These are phyloP conservation scores for Claviceps sp. DNA, from an alignment of 2,329 filamentous ascomycete species.

Conservation along the genomic window DNA sequence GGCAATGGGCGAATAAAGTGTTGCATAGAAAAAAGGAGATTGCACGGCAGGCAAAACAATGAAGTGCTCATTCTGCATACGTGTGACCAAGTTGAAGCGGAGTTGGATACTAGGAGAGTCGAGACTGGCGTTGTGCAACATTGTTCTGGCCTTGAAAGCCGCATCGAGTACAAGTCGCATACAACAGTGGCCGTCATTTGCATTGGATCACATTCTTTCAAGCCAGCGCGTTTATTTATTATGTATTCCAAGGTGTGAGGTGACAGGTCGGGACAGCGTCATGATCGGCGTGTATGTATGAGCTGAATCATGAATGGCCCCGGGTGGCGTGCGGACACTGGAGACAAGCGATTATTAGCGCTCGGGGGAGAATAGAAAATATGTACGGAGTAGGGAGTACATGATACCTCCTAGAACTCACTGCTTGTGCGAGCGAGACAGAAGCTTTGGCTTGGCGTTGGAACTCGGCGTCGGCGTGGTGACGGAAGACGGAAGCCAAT, in stretches of 20 bases:
- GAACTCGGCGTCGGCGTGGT: no score
- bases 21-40: slow-evolving; percentile 3
- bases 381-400: no score
- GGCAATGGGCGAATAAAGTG: slow-evolving; percentile 9
- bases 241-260: background rate
- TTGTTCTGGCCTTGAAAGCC: background rate
- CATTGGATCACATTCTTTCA: background rate
- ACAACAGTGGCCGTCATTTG: background rate
- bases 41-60: background rate
- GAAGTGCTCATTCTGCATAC: background rate
- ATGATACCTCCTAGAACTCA: no score
- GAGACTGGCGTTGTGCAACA: background rate
- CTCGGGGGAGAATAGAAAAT: background rate
- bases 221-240: background rate
- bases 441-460: no score
- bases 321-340: no score
- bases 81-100: background rate
- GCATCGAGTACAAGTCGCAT: background rate
- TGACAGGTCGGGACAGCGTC: no score
- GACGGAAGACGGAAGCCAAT: no score
- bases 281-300: no score
- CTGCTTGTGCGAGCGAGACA: no score
- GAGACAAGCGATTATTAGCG: background rate
- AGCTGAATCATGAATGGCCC: no score
- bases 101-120: background rate